Conservation (phyloP, 768 basidiomycete species). For the Leccinum broughii region DNA sequence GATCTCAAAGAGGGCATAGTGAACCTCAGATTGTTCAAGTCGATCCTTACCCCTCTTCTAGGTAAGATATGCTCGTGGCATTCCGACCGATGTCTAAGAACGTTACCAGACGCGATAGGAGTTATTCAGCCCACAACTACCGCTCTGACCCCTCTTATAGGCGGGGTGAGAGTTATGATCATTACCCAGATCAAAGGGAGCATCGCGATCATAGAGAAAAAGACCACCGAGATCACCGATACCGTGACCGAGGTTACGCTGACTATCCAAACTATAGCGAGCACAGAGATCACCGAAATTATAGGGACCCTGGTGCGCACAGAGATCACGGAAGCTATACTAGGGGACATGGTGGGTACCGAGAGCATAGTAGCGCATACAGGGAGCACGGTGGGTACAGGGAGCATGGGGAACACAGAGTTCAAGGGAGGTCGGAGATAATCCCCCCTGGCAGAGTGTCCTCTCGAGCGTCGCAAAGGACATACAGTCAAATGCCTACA, state of each 20-base stretch:
- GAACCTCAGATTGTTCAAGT: slow-evolving; percentile 30
- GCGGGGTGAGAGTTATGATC: slow-evolving; percentile 17
- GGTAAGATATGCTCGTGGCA: slow-evolving; percentile 17
- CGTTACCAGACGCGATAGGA: slow-evolving; percentile 24
- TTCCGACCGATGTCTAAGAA: slow-evolving; percentile 11
- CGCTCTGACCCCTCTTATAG: slow-evolving; percentile 28
- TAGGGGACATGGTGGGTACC: slow-evolving; percentile 15
- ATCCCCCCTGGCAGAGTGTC: slow-evolving; percentile 22
- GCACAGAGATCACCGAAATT: slow-evolving; percentile 14
- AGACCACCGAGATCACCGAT: slow-evolving; percentile 21
- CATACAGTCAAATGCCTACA: slow-evolving; percentile 19
- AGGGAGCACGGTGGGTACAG: slow-evolving; percentile 11
- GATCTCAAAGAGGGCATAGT: slow-evolving; percentile 21
- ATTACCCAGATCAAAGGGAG: slow-evolving; percentile 23
- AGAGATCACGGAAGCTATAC: slow-evolving; percentile 9
- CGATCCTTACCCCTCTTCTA: slow-evolving; percentile 23
- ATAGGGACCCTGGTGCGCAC: slow-evolving; percentile 11
- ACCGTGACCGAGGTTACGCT: slow-evolving; percentile 22
- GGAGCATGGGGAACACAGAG: slow-evolving; percentile 16
- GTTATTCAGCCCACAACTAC: slow-evolving; percentile 24
- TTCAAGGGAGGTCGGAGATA: slow-evolving; percentile 15
- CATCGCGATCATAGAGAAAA: slow-evolving; percentile 24
- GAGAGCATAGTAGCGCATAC: slow-evolving; percentile 18
- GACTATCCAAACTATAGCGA: slow-evolving; percentile 19
- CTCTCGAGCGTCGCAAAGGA: slow-evolving; percentile 31